These are phyloP conservation scores for Syncephalastrum monosporum DNA, from an alignment of 371 early-diverging fungal species.

Conservation along the genomic window DNA sequence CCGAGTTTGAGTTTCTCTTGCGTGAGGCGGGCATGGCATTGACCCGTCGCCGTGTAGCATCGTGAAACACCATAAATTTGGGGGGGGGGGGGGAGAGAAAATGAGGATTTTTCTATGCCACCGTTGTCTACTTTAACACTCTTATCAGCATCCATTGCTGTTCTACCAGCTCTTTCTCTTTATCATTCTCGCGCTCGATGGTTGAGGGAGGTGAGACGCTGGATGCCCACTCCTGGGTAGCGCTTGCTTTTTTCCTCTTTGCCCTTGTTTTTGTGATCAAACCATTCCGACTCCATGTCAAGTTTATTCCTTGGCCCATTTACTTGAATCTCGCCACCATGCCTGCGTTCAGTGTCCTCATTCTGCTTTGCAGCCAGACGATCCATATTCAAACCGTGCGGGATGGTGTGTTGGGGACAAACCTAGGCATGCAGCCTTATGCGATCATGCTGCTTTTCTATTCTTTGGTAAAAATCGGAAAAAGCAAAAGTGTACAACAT, in stretches of 20 bases:
- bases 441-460: conserved; percentile 75
- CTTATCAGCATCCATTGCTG: too few relatives aligned
- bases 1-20: conserved; percentile 29
- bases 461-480: conserved; percentile 52
- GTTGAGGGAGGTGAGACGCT: conserved; percentile 10
- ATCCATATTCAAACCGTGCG: conserved; percentile 52
- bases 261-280: conserved; percentile 52
- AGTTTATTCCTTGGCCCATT: conserved; percentile 15
- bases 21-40: conserved; percentile 28
- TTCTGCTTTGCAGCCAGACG: conserved; percentile 57
- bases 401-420: conserved; percentile 63
- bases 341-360: conserved; percentile 62
- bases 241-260: conserved; percentile 49
- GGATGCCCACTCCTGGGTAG: conserved; percentile 48
- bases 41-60: conserved; percentile 2
- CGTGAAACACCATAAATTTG: too few relatives aligned
- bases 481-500: neutral
- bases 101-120: too few relatives aligned
- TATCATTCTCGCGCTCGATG: too few relatives aligned
- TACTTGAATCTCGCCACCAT: conserved; percentile 66
- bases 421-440: conserved; percentile 70
- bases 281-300: conserved; percentile 33
- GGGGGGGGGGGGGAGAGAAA: too few relatives aligned
- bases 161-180: too few relatives aligned
- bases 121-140: too few relatives aligned